Evolutionary conservation across 768 basidiomycete genomes (phyloP), one percentile per base, ranked within the genome.

Genomic region (Termitomyces sp.): DNA sequence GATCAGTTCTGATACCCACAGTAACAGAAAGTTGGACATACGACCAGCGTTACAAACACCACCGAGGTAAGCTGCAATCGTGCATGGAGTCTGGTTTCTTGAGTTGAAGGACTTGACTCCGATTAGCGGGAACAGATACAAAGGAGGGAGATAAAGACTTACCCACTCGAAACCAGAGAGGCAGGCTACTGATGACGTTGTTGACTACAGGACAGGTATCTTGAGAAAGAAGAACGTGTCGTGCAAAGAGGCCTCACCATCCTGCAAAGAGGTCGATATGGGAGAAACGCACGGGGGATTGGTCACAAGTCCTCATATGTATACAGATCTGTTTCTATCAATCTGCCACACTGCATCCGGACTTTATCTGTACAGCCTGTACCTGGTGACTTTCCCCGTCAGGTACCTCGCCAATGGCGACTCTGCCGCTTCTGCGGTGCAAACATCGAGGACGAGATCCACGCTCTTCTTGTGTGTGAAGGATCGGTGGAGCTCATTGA

Each of bases 31-130:
- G 14, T 50, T 28, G 50, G 38, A 64, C 70, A 12, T 59, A 79
- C 79, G 52, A 50, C 74, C 74, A 48, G 66, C 68, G 28, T 71
- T 68, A 65, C 80, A 82, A 9, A 71, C 77, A 3, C 73, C 76
- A 54, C 72, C 76, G 0, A 80, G 68, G 38, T 70, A 71, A n/a
- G 74, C 67, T 8, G 77, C 75, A 36, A 82, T 72, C n/a, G 71
- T 62, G 60, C 81, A 83, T 36, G 81, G 81, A 61, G 68, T 77
- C 57, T 80, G 77, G 1, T 59, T 50, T 0, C 68, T 48, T 0
- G 74, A 71, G 63, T 79, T 83, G 63, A 64, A 75, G 23, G 73
- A 64, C 82, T 82, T 54, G 38, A 50, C 43, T 43, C 47, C 26
- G 48, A n/a, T 57, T 33, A 49, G n/a, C 41, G 20, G 8, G 33